Evolutionary conservation across 2,329 filamentous ascomycete genomes (phyloP), one percentile per base, ranked within the genome.

Genomic region (Colletotrichum salicis): DNA sequence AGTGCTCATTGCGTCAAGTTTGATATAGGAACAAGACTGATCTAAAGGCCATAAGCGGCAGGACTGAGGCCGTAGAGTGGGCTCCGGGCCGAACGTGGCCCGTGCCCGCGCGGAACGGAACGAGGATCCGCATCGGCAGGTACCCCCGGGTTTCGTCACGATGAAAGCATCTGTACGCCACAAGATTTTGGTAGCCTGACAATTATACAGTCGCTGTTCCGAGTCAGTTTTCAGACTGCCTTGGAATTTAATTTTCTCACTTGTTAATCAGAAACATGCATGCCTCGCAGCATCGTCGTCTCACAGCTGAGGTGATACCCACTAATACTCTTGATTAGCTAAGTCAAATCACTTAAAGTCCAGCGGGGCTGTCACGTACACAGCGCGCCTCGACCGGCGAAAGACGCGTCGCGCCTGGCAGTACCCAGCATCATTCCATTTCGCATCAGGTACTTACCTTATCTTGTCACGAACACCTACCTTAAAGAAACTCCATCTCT

Each of bases 401-500:
- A n/a, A 35, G 33, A 56, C 61, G 61, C 61, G 61, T 24, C 52
- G 33, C 61, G 61, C 33, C 51, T 3, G 5, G 24, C 48, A 41
- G 29, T 22, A 55, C 12, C 15, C 5, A 54, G 19, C 8, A 29
- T 19, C 22, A 12, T 62, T 37, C 29, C 29, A 29, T 22, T 5
- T 45, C 7, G 15, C 37, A 19, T n/a, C n/a, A n/a, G n/a, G n/a
- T 4, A 41, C 37, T 41, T 15, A 41, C 15, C 15, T 41, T 15
- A 41, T 6, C 15, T 41, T 41, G 37, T 19, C 37, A 19, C 37
- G 19, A 6, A 5, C 37, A 15, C 7, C 6, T n/a, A n/a, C n/a
- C n/a, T n/a, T 4, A 1, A 7, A 27, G 8, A 33, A 13, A 37
- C 31, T 48, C 55, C 55, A 59, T 8, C 11, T 27, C 27, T 8